A percentile compares a stretch with the other conserved stretches of the same genome.
Conservation (phyloP, 768 basidiomycete species). For the Panellus pusillus region DNA sequence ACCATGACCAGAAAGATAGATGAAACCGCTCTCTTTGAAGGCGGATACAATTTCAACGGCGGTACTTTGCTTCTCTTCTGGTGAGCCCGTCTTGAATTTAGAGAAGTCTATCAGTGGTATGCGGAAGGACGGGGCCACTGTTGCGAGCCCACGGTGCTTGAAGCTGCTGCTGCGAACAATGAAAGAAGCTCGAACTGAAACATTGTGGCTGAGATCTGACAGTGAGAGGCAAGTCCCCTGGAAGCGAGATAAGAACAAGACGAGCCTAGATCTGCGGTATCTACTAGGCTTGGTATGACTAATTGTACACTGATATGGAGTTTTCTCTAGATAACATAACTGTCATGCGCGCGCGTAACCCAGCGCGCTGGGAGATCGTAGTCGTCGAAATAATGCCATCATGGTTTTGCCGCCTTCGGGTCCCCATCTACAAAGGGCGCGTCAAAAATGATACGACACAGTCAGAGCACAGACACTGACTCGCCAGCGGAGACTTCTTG, state of each 20-base stretch:
- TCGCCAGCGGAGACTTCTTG: conserved; percentile 73
- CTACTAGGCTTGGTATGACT: no score
- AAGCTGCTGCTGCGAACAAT: conserved; percentile 21
- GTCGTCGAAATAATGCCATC: conserved; percentile 63
- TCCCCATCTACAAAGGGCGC: conserved; percentile 54
- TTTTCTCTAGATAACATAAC: not conserved
- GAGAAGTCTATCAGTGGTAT: conserved; percentile 83
- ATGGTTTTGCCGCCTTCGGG: conserved; percentile 68
- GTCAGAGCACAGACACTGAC: conserved; percentile 39
- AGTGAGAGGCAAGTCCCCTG: no score
- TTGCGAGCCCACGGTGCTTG: conserved; percentile 30
- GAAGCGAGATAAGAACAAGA: no score
- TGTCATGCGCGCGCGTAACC: conserved; percentile 18
- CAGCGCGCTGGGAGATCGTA: conserved; percentile 53
- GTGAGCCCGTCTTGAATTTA: conserved; percentile 55
- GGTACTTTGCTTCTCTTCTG: conserved; percentile 56
- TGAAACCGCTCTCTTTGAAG: conserved; percentile 79
- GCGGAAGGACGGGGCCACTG: conserved; percentile 39
- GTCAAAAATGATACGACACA: not conserved
- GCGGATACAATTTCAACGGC: conserved; percentile 73
- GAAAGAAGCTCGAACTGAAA: conserved; percentile 26
- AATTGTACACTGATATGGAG: not conserved
- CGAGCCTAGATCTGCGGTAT: no score
- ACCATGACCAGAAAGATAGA: conserved; percentile 77
- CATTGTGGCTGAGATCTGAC: conserved; percentile 20